phyloP scores from a whole-genome alignment of 805 yeast species.

The Hermanozyma aechmeae region DNA sequence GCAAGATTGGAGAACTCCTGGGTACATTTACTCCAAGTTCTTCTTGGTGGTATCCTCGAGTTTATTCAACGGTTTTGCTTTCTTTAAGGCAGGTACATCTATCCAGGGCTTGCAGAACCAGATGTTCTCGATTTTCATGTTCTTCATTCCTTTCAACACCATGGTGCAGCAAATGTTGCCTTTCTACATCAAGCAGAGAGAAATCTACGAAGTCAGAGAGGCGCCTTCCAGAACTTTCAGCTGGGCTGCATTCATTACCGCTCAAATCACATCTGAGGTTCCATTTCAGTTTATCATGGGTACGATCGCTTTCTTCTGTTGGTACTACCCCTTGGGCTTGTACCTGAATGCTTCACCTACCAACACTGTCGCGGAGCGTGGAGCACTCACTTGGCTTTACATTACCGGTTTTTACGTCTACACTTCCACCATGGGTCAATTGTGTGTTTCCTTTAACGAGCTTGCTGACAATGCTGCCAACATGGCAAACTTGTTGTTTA shows the following conservation, averaged over 20 bases:
- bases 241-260: constrained; percentile 32
- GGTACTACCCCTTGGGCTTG: constrained; percentile 45
- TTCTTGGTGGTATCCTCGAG: constrained; percentile 45
- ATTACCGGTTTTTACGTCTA: background rate
- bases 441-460: background rate
- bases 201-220: constrained; percentile 39
- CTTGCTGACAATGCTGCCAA: constrained; percentile 1
- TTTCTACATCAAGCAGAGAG: constrained; percentile 35
- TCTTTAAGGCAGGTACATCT: constrained; percentile 54
- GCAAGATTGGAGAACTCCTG: constrained; percentile 55
- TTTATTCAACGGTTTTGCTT: constrained; percentile 64
- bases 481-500: background rate
- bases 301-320: constrained; percentile 53
- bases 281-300: constrained; percentile 39
- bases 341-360: constrained; percentile 6
- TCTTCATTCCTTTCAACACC: constrained; percentile 28
- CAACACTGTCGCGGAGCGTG: background rate
- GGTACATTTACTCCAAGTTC: constrained; percentile 54
- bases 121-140: constrained; percentile 42
- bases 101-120: constrained; percentile 60
- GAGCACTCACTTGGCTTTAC: background rate
- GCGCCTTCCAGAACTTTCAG: constrained; percentile 34
- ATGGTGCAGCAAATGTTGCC: constrained; percentile 33
- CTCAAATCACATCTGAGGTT: constrained; percentile 36
- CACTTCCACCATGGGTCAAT: background rate